Conservation (phyloP, 192 early-diverging fungal genomes). For the Endogone sp. region DNA sequence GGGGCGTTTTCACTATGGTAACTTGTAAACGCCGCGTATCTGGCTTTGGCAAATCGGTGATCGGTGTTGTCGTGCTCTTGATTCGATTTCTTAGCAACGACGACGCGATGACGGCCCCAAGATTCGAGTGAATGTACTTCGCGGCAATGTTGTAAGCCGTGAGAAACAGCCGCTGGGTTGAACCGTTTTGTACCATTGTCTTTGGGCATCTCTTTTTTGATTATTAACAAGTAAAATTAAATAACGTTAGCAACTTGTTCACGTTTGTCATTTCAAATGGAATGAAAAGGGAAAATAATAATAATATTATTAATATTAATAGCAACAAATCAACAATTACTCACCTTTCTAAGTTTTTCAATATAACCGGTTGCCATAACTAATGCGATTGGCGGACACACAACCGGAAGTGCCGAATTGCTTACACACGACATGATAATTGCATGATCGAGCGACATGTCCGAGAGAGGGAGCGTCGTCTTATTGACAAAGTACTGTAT, state of each 20-base stretch:
- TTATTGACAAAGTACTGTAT: background rate
- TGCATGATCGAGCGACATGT: constrained; percentile 9
- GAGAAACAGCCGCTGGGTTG: constrained; percentile 40
- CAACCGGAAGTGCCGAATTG: constrained; percentile 17
- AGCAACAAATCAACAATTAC: background rate
- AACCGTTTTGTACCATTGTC: constrained; percentile 38
- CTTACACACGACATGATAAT: constrained; percentile 17
- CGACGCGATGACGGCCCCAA: constrained; percentile 12
- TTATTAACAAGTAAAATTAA: no score
- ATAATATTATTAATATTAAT: background rate
- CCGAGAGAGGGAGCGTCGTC: background rate
- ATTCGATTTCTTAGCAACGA: background rate
- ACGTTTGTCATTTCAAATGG: no score
- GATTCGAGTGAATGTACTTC: constrained; percentile 33
- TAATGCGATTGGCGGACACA: constrained; percentile 39
- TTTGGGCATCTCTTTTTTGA: constrained; percentile 16
- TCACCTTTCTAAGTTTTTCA: constrained; percentile 22
- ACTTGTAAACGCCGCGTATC: background rate
- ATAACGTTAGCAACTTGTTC: no score
- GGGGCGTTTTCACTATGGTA: background rate
- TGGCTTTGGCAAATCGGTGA: background rate
- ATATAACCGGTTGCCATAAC: constrained; percentile 44
- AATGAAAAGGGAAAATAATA: no score
- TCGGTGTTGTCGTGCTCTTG: background rate
- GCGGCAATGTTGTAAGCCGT: constrained; percentile 48